These are phyloP conservation scores for Spizellomyces punctatus DNA, from an alignment of 192 early-diverging fungal species.

Conservation along the genomic window DNA sequence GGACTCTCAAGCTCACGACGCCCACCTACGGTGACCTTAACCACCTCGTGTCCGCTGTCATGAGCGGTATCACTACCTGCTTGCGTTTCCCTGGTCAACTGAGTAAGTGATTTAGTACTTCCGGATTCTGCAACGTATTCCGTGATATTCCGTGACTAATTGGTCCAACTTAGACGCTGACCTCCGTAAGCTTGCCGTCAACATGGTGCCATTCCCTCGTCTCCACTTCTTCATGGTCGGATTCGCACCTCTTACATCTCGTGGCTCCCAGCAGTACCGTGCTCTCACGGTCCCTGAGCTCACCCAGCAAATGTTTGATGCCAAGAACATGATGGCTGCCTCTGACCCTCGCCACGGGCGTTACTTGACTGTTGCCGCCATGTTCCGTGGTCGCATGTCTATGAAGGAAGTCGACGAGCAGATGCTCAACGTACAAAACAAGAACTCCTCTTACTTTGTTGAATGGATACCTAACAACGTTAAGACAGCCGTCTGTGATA, in stretches of 20 bases:
- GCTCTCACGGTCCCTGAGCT: constrained; percentile 82
- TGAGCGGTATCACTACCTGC: constrained; percentile 95
- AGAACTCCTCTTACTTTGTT: constrained; percentile 98
- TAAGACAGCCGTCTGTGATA: constrained; percentile 90
- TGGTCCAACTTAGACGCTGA: constrained; percentile 69
- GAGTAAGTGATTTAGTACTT: constrained; percentile 52
- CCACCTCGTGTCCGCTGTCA: constrained; percentile 94
- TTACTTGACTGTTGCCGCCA: constrained; percentile 91
- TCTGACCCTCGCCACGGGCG: constrained; percentile 95
- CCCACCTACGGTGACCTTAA: constrained; percentile 96
- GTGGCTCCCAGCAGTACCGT: constrained; percentile 77
- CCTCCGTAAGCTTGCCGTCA: constrained; percentile 61
- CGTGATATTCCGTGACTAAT: not conserved
- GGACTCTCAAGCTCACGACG: constrained; percentile 92
- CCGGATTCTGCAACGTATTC: constrained; percentile 1
- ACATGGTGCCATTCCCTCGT: constrained; percentile 95
- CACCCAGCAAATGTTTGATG: constrained; percentile 94
- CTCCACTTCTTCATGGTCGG: constrained; percentile 98
- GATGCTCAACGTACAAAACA: constrained; percentile 92
- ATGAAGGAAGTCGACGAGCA: constrained; percentile 98
- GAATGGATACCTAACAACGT: constrained; percentile 99
- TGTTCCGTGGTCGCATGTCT: constrained; percentile 95
- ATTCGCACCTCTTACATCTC: constrained; percentile 90
- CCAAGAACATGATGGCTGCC: constrained; percentile 99
- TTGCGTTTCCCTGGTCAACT: constrained; percentile 99